These are phyloP conservation scores for Leishmania amazonensis DNA, from an alignment of 208 protist genomes.

Conservation along the genomic window DNA sequence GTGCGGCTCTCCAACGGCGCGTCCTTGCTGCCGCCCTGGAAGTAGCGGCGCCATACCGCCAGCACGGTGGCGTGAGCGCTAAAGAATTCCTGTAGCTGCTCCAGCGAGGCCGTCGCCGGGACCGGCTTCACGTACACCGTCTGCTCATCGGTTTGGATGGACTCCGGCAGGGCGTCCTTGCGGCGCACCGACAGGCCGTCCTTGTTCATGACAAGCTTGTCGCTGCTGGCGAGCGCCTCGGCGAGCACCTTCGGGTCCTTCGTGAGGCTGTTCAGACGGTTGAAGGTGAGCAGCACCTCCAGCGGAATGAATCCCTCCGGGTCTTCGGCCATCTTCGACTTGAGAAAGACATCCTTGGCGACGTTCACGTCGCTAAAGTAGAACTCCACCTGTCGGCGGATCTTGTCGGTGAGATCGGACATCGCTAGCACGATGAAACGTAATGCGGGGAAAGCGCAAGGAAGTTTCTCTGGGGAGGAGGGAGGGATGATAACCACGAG, in stretches of 20 bases:
- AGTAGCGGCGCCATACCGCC: slow-evolving; percentile 88
- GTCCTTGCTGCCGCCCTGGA: slow-evolving; percentile 67
- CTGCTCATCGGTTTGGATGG: slow-evolving; percentile 85
- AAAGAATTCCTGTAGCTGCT: slow-evolving; percentile 84
- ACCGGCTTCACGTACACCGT: slow-evolving; percentile 90
- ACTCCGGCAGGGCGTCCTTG: slow-evolving; percentile 79
- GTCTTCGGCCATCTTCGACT: slow-evolving; percentile 88
- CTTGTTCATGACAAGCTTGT: slow-evolving; percentile 63
- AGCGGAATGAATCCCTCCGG: slow-evolving; percentile 81
- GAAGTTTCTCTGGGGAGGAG: not conserved
- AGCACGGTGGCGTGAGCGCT: slow-evolving; percentile 69
- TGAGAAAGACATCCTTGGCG: slow-evolving; percentile 88
- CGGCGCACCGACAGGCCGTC: slow-evolving; percentile 77
- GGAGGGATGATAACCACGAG: not conserved
- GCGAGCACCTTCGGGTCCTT: slow-evolving; percentile 70
- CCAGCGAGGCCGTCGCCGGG: slow-evolving; percentile 66
- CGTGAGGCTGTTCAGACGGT: slow-evolving; percentile 79
- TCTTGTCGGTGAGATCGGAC: slow-evolving; percentile 45
- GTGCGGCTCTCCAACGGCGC: slow-evolving; percentile 51
- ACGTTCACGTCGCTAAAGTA: slow-evolving; percentile 95
- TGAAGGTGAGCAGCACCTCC: slow-evolving; percentile 85
- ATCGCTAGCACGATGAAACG: slow-evolving; percentile 9
- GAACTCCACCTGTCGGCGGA: slow-evolving; percentile 88
- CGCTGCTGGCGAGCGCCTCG: slow-evolving; percentile 61
- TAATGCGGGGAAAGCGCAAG: not conserved